These are phyloP conservation scores for Suhomyces coccinellae DNA, from an alignment of 1,139 yeast species.

Conservation along the genomic window DNA sequence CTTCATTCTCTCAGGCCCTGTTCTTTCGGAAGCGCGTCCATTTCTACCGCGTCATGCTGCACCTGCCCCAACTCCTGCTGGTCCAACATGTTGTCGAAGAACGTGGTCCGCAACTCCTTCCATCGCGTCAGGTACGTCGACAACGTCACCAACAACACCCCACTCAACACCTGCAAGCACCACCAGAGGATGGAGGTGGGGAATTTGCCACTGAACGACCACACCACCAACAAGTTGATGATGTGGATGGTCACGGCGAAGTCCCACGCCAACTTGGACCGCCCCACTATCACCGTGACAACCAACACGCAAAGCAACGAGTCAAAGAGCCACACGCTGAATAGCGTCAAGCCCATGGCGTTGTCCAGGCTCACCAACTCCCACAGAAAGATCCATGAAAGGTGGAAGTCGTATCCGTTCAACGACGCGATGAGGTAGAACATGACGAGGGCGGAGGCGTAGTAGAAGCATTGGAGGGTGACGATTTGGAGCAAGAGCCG, in stretches of 20 bases:
- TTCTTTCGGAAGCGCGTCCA: slow-evolving; percentile 20
- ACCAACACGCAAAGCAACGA: slow-evolving; percentile 76
- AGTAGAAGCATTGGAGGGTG: slow-evolving; percentile 65
- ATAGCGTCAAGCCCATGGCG: slow-evolving; percentile 74
- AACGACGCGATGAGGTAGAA: slow-evolving; percentile 58
- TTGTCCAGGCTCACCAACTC: slow-evolving; percentile 70
- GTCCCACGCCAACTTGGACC: slow-evolving; percentile 94
- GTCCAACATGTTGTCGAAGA: slow-evolving; percentile 78
- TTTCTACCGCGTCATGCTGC: slow-evolving; percentile 23
- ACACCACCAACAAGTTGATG: slow-evolving; percentile 68
- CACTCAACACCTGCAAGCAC: slow-evolving; percentile 70
- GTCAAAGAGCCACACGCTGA: slow-evolving; percentile 77
- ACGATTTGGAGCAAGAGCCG: slow-evolving; percentile 55
- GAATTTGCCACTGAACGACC: slow-evolving; percentile 62
- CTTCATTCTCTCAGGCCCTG: slow-evolving; percentile 4
- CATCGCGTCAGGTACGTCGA: slow-evolving; percentile 88
- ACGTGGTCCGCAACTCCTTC: slow-evolving; percentile 84
- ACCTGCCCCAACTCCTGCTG: slow-evolving; percentile 42
- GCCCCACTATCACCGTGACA: slow-evolving; percentile 83
- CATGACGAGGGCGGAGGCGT: slow-evolving; percentile 57
- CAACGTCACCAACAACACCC: slow-evolving; percentile 66
- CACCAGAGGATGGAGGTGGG: slow-evolving; percentile 84
- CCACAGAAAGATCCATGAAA: slow-evolving; percentile 84
- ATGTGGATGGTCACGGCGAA: slow-evolving; percentile 89
- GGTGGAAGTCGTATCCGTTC: slow-evolving; percentile 61